A percentile compares a stretch with the other conserved stretches of the same genome.
Conservation (phyloP, 768 basidiomycete genomes). For the Tephrocybe sp. region DNA sequence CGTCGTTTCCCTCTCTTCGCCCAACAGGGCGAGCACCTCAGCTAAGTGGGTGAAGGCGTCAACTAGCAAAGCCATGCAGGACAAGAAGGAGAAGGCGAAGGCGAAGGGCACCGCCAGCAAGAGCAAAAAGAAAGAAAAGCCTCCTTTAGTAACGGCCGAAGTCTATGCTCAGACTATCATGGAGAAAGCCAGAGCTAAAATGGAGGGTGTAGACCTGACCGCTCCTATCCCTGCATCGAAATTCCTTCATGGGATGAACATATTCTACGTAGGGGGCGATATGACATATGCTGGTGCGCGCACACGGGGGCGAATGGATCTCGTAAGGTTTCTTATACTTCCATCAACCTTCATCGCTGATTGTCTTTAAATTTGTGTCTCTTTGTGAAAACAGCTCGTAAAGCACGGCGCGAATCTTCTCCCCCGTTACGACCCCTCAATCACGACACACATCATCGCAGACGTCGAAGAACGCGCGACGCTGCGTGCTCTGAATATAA, state of each 20-base stretch:
- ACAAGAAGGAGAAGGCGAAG: slow-evolving; percentile 21
- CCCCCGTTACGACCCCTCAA: slow-evolving; percentile 51
- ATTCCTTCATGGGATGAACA: slow-evolving; percentile 50
- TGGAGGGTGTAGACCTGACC: slow-evolving; percentile 17
- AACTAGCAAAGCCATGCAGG: not conserved
- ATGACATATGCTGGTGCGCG: slow-evolving; percentile 45
- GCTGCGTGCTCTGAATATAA: slow-evolving; percentile 46
- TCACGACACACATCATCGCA: slow-evolving; percentile 69
- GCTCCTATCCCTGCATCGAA: slow-evolving; percentile 13
- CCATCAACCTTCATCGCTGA: too few species aligned
- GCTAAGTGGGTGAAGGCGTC: slow-evolving; percentile 1
- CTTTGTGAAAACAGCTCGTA: slow-evolving; percentile 60
- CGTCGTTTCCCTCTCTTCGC: slow-evolving; percentile 26
- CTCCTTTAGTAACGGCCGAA: slow-evolving; percentile 40
- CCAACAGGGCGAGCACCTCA: slow-evolving; percentile 14
- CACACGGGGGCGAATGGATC: slow-evolving; percentile 57
- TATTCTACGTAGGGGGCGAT: slow-evolving; percentile 63
- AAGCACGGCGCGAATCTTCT: slow-evolving; percentile 60
- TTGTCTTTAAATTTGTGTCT: too few species aligned
- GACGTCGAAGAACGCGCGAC: slow-evolving; percentile 32
- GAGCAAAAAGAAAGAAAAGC: slow-evolving; percentile 39
- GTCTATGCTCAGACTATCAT: slow-evolving; percentile 54
- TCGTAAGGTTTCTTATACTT: too few species aligned
- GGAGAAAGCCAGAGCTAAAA: slow-evolving; percentile 38
- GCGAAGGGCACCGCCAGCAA: too few species aligned